phyloP scores from a whole-genome alignment of 1,284 basidiomycete species.

The Blastosporella zonata region DNA sequence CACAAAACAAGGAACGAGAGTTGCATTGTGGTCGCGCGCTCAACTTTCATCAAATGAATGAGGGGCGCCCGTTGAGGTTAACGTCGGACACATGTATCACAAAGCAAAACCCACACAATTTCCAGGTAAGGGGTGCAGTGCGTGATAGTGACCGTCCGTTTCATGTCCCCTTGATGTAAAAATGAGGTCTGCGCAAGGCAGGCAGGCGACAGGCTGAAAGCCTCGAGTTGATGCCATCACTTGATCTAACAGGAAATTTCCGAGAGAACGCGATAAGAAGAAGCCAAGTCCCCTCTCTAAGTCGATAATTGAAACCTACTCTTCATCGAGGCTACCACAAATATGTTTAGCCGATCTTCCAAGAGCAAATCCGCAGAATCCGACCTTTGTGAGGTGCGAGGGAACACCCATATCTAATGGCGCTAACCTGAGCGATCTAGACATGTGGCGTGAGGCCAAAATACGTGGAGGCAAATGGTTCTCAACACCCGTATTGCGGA shows the following conservation, averaged over 20 bases:
- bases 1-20: neutral
- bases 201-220: no score
- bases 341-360: conserved; percentile 3
- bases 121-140: neutral
- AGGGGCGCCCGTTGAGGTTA: neutral
- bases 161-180: neutral
- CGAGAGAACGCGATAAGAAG: neutral
- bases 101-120: neutral
- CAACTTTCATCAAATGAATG: neutral
- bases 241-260: neutral
- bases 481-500: conserved; percentile 57
- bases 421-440: conserved; percentile 27
- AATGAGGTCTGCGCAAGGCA: conserved; percentile 1
- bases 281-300: neutral
- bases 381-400: conserved; percentile 17
- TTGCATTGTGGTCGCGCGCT: neutral
- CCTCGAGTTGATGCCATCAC: neutral
- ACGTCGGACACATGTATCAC: neutral
- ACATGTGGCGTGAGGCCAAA: conserved; percentile 57
- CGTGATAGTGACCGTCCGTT: neutral
- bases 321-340: neutral
- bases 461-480: conserved; percentile 49
- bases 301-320: neutral
- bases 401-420: neutral
- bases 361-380: neutral